These are phyloP conservation scores for Cytospora chrysosperma DNA, from an alignment of 2,329 filamentous ascomycete genomes.

Conservation along the genomic window DNA sequence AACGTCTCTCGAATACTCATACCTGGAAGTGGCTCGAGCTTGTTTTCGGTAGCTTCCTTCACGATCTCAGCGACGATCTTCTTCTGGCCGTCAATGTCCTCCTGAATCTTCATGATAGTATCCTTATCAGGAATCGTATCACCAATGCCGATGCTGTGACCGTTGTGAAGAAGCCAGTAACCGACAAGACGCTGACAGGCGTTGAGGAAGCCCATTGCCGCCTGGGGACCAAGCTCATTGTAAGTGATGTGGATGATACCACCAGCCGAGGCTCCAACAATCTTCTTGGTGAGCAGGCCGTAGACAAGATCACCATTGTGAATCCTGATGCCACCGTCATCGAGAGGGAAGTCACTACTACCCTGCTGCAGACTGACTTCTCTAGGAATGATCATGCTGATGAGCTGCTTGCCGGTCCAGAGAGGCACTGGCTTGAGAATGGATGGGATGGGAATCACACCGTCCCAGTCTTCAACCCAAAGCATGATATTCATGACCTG, in stretches of 20 bases:
- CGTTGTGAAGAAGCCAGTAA: conserved; percentile 95
- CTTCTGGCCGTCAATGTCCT: conserved; percentile 80
- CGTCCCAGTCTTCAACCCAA: conserved; percentile 98
- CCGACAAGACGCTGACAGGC: conserved; percentile 92
- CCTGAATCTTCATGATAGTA: conserved; percentile 83
- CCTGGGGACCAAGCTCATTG: conserved; percentile 86
- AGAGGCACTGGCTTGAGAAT: conserved; percentile 88
- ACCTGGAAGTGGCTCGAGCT: conserved; percentile 88
- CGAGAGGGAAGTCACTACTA: conserved; percentile 63
- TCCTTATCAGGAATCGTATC: conserved; percentile 89
- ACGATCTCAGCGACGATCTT: conserved; percentile 75
- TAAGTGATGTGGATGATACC: conserved; percentile 95
- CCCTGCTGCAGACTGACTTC: conserved; percentile 76
- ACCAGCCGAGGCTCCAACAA: conserved; percentile 82
- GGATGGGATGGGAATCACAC: conserved; percentile 87
- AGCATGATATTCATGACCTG: conserved; percentile 96
- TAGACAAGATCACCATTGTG: conserved; percentile 87
- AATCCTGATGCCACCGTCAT: conserved; percentile 78
- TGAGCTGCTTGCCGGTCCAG: conserved; percentile 98
- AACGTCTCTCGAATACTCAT: conserved; percentile 99
- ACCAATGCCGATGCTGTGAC: conserved; percentile 97
- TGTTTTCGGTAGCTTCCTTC: conserved; percentile 75
- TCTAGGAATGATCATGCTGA: conserved; percentile 86
- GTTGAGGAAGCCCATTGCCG: conserved; percentile 93
- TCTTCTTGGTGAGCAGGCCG: conserved; percentile 90